Evolutionary conservation across 495 filamentous ascomycete species (phyloP).

Genomic region (Penicillium canescens): DNA sequence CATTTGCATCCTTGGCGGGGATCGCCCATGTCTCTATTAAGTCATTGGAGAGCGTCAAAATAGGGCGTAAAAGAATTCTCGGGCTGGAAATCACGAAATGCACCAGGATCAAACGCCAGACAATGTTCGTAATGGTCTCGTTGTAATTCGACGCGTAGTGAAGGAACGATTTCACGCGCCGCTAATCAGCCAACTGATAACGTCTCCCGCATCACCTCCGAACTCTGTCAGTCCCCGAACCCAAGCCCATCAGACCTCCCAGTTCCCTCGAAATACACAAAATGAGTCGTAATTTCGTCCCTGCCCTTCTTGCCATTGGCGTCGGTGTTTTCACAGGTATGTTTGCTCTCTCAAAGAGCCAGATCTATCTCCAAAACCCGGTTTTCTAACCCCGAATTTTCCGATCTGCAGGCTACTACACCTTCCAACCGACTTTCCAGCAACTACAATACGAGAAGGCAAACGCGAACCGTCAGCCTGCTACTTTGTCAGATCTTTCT

Average conservation of each 20-base stretch:
- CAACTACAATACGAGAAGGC: slow-evolving; percentile 20
- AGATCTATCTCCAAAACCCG: background rate
- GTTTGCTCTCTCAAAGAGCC: background rate
- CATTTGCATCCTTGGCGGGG: slow-evolving; percentile 49
- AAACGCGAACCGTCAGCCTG: slow-evolving; percentile 2
- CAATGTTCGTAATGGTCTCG: background rate
- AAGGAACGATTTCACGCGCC: slow-evolving; percentile 16
- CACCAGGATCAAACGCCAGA: background rate
- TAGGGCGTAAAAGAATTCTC: background rate
- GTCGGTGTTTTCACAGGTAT: slow-evolving; percentile 43
- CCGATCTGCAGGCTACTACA: slow-evolving; percentile 29
- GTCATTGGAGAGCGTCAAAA: slow-evolving; percentile 22
- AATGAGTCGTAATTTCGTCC: slow-evolving; percentile 46
- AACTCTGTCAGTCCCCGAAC: background rate
- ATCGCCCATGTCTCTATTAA: slow-evolving; percentile 42
- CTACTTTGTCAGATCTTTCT: background rate
- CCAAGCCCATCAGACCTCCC: slow-evolving; percentile 4
- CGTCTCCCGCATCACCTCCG: slow-evolving; percentile 8
- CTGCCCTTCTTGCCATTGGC: slow-evolving; percentile 39
- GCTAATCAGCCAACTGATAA: slow-evolving; percentile 14
- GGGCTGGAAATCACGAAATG: background rate
- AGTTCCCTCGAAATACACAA: slow-evolving; percentile 1
- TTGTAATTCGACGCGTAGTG: slow-evolving; percentile 37
- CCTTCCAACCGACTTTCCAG: slow-evolving; percentile 30
- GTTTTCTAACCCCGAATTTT: slow-evolving; percentile 19